Evolutionary conservation across 1,284 basidiomycete genomes (phyloP).

Genomic region (Ustilago tritici): DNA sequence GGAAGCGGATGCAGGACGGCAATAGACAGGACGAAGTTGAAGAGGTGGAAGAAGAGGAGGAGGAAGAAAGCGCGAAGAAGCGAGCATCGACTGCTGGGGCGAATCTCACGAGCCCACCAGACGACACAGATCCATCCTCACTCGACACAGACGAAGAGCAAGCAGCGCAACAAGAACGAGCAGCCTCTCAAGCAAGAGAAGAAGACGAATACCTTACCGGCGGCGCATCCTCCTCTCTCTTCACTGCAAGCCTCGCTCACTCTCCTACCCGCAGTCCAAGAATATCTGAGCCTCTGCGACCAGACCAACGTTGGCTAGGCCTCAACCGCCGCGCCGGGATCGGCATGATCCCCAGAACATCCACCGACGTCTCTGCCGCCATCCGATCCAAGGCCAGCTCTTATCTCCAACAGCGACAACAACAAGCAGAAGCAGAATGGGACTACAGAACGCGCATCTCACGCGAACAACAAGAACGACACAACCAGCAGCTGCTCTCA

Average conservation of each 20-base stretch:
- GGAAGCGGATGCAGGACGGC: slow-evolving; percentile 19
- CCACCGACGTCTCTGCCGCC: slow-evolving; percentile 7
- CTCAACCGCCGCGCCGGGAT: slow-evolving; percentile 26
- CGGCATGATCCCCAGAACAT: slow-evolving; percentile 31
- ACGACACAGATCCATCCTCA: slow-evolving; percentile 9
- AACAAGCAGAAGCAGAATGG: slow-evolving; percentile 1
- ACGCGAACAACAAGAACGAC: slow-evolving; percentile 25
- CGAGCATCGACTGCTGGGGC: background rate
- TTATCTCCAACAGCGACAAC: background rate
- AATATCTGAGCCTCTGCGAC: slow-evolving; percentile 30
- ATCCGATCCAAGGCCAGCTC: slow-evolving; percentile 15
- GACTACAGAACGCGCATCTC: slow-evolving; percentile 43
- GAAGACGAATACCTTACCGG: slow-evolving; percentile 43
- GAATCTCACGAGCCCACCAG: background rate
- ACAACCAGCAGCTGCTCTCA: slow-evolving; percentile 28
- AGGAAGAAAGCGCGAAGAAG: slow-evolving; percentile 1
- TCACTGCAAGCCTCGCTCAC: background rate
- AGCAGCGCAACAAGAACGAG: background rate
- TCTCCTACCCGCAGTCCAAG: background rate
- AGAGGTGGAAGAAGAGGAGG: slow-evolving; percentile 27
- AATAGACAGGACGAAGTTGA: background rate
- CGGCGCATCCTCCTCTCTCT: slow-evolving; percentile 9
- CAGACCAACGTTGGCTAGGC: slow-evolving; percentile 55
- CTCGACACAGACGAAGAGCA: slow-evolving; percentile 37
- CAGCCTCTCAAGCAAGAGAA: slow-evolving; percentile 15